Evolutionary conservation across 805 yeast species (phyloP).

Genomic region (Wickerhamiella sergipiensis): DNA sequence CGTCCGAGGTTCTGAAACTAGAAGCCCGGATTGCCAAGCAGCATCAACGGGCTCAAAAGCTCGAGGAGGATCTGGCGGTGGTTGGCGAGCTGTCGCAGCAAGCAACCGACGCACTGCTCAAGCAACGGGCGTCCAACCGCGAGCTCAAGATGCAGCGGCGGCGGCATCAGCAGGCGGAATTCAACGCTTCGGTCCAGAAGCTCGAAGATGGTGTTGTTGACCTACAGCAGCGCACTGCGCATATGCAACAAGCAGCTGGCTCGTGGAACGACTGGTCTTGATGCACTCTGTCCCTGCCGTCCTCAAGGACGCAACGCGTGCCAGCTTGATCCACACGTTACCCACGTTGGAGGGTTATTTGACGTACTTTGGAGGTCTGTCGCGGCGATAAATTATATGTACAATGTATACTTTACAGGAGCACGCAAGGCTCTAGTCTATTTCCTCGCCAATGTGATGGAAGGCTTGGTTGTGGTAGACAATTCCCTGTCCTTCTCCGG

Average conservation of each 20-base stretch:
- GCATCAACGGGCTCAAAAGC: not conserved
- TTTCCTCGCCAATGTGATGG: conserved; percentile 6
- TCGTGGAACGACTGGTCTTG: not conserved
- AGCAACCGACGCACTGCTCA: not conserved
- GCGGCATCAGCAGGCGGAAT: conserved; percentile 4
- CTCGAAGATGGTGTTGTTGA: conserved; percentile 7
- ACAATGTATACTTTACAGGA: not conserved
- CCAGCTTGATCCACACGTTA: too few relatives aligned
- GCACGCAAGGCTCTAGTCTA: not conserved
- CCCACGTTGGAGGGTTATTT: too few relatives aligned
- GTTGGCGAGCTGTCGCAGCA: not conserved
- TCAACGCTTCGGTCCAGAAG: conserved; percentile 6
- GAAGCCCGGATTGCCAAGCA: not conserved
- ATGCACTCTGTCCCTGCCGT: too few relatives aligned
- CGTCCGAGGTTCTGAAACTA: not conserved
- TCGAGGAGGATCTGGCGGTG: conserved; percentile 1
- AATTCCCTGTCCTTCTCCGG: conserved; percentile 4
- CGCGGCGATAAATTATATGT: not conserved
- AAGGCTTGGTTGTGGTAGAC: conserved; percentile 12
- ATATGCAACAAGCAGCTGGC: conserved; percentile 2
- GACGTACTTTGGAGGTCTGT: too few relatives aligned
- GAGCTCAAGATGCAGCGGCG: conserved; percentile 3
- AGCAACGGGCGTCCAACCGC: conserved; percentile 1
- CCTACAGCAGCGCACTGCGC: conserved; percentile 4
- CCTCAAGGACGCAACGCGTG: too few relatives aligned